Conservation (phyloP, 441 rosid genomes). For the Euphorbia celastroides region DNA sequence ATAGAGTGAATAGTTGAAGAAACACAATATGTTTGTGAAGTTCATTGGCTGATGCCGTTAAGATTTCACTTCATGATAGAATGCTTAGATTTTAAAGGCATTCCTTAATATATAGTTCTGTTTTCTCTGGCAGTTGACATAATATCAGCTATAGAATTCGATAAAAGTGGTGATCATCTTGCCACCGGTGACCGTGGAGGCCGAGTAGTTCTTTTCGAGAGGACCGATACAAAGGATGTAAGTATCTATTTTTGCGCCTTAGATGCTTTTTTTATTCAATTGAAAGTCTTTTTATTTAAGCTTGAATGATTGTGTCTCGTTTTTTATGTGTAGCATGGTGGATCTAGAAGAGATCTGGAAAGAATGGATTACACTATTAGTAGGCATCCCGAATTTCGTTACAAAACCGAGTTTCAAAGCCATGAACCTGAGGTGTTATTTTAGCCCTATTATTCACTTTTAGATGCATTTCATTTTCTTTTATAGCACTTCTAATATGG, state of each 20-base stretch:
- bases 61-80: too few relatives aligned
- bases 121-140: constrained; percentile 38
- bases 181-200: constrained; percentile 68
- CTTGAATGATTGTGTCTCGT: neutral
- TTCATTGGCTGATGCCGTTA: neutral
- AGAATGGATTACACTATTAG: constrained; percentile 38
- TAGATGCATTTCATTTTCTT: constrained; percentile 14
- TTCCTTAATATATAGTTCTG: constrained; percentile 21
- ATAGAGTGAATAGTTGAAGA: neutral
- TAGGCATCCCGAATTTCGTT: constrained; percentile 42
- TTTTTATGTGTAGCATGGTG: constrained; percentile 47
- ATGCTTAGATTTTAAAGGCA: constrained; percentile 5
- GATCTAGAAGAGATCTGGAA: constrained; percentile 68
- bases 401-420: constrained; percentile 69
- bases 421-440: constrained; percentile 63
- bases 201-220: constrained; percentile 53
- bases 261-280: constrained; percentile 4
- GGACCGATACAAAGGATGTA: constrained; percentile 35
- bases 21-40: neutral
- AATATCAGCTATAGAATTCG: constrained; percentile 49
- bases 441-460: neutral
- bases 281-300: constrained; percentile 6
- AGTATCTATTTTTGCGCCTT: constrained; percentile 19
- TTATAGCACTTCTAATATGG: neutral
- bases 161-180: constrained; percentile 55